Base-by-base conservation (phyloP, 768 basidiomycete genomes). In the Dioszegia aurantiaca region DNA sequence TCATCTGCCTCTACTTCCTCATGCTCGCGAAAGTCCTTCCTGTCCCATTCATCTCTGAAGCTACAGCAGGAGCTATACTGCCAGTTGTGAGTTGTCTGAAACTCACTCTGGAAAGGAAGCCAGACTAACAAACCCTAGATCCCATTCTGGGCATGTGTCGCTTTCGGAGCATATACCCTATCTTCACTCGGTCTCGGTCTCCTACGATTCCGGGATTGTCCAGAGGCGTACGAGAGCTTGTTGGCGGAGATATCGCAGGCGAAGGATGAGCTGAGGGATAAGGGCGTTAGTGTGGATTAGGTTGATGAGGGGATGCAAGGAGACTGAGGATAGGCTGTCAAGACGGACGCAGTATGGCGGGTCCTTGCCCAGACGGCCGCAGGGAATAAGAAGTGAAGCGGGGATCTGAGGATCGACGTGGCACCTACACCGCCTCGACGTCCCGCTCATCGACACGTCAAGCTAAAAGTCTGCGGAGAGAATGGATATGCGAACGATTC, bases 131-230 rank as follows among this genome's bases (percentile, higher is more conserved):
- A 6, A 33, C 19, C 17, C 39, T 51, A 89, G 88, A 74, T 89
- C 28, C 88, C 88, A 2, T 90, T 86, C 86, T 89, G 87, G 87
- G 68, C 88, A 9, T 81, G 90, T 12, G 85, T 90, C 1, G 79
- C 85, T 1, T 88, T 88, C 62, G 89, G 89, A 12, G 84, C 88
- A 1, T 90, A 87, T 72, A 86, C 86, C 17, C 81, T 90, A 11
- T 84, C 84, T 78, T 86, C 85, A 10, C 82, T 90, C 19, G 88
- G 89, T 10, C 83, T 83, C 81, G 88, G 88, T 1, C 69, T 89
- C 41, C 82, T 84, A 63, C 85, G 85, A 2, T 86, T 88, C 66
- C 78, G 83, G 66, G 88, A 90, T 64, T 87, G 87, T 71, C 86
- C 87, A 39, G 87, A 89, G 64, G 88, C 88, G 4, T 87, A 89